phyloP scores from a whole-genome alignment of 768 basidiomycete species.

The Pisolithus albus region DNA sequence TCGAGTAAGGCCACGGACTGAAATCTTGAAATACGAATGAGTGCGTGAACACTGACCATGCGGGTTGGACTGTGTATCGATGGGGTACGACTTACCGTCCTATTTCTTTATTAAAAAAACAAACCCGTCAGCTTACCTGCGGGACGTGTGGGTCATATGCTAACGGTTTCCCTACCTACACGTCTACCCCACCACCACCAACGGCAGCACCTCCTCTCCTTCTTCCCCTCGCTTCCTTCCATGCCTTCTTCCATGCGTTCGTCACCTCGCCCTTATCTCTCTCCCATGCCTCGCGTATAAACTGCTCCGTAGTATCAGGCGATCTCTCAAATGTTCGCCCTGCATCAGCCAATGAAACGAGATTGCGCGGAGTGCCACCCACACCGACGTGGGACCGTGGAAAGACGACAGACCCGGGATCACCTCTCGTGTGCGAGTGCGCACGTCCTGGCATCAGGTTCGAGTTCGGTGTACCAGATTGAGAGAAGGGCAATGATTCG shows the following conservation, averaged over 20 bases:
- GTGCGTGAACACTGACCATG: no score
- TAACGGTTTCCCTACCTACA: no score
- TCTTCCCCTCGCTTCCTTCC: conserved; percentile 68
- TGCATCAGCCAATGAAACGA: conserved; percentile 8
- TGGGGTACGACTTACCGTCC: no score
- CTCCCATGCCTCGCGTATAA: conserved; percentile 63
- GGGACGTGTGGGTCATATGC: no score
- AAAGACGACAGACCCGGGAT: neutral
- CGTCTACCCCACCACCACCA: conserved; percentile 17
- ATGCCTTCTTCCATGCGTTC: conserved; percentile 68
- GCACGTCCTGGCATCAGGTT: conserved; percentile 12
- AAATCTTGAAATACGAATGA: no score
- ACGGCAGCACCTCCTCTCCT: conserved; percentile 46
- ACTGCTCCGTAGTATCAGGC: conserved; percentile 30
- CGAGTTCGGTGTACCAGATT: conserved; percentile 11
- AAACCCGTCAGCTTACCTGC: no score
- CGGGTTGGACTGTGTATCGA: no score
- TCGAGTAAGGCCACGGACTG: no score
- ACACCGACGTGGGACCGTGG: conserved; percentile 26
- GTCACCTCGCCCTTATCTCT: conserved; percentile 61
- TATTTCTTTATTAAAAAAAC: no score
- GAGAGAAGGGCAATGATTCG: conserved; percentile 12
- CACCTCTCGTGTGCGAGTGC: conserved; percentile 2
- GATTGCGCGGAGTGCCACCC: conserved; percentile 43
- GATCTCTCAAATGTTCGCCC: conserved; percentile 15